phyloP scores from a whole-genome alignment of 495 filamentous ascomycete genomes.

The Hypoxylon trugodes region DNA sequence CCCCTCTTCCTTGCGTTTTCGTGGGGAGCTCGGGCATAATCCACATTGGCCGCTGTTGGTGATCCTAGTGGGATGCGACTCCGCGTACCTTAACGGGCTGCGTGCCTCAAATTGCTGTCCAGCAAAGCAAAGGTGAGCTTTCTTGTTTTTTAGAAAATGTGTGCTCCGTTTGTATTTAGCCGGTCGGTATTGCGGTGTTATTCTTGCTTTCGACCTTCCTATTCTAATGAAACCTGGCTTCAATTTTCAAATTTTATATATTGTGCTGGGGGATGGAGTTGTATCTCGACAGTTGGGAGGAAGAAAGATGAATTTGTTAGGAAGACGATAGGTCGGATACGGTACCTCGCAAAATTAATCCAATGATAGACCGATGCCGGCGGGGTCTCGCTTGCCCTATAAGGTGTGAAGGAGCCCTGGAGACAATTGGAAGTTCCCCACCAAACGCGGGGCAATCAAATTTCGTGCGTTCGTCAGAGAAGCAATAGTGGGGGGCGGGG shows the following conservation, averaged over 20 bases:
- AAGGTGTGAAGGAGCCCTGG: no score
- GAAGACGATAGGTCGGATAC: not conserved
- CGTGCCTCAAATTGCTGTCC: not conserved
- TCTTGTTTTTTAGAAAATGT: not conserved
- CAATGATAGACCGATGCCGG: constrained; percentile 31
- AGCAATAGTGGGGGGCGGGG: constrained; percentile 23
- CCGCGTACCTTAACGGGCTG: constrained; percentile 20
- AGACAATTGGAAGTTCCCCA: constrained; percentile 9
- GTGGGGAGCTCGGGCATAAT: constrained; percentile 32
- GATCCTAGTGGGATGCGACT: constrained; percentile 23
- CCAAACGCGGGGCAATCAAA: constrained; percentile 32
- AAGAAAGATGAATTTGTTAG: constrained; percentile 5
- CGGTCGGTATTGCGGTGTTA: constrained; percentile 12
- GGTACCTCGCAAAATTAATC: constrained; percentile 13
- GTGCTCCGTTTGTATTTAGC: constrained; percentile 23
- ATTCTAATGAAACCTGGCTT: constrained; percentile 4
- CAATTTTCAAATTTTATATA: no score
- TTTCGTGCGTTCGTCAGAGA: constrained; percentile 17
- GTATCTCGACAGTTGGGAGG: not conserved
- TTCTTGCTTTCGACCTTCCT: constrained; percentile 22
- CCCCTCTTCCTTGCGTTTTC: not conserved
- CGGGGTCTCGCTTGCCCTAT: not conserved
- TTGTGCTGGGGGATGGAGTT: no score
- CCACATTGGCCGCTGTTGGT: constrained; percentile 21
- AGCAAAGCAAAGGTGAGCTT: no score